Base-by-base conservation (phyloP, 306 rosid genomes). In the Quercus gilva region DNA sequence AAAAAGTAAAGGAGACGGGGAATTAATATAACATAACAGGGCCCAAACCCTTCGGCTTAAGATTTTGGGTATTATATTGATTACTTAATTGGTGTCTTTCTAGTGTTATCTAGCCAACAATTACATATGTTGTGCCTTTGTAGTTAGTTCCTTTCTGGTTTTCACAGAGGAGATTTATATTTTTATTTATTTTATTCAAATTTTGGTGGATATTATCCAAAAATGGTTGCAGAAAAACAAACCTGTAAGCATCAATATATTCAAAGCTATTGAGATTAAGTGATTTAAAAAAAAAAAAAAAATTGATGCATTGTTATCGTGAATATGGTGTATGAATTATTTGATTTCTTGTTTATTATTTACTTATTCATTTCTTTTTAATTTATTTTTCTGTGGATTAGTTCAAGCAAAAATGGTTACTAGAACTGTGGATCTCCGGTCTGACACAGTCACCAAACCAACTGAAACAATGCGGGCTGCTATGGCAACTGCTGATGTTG, bases 361-460 rank as follows among this genome's bases (percentile, higher is more conserved):
- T 67, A 33, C 6, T 28, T 19, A 5, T 28, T 13, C 5, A 14
- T 14, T 33, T 26, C 6, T 63, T 25, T 26, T 31, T 64, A 14
- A 45, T 2, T 25, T 77, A 69, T 6, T 58, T 49, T 74, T 19
- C 18, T 72, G 69, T 71, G 60, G 41, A 72, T 80, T 45, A 84
- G 83, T 77, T 81, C 21, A 76, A 76, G 87, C 23, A 76, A 89
- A 84, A 57, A 94, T 94, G 97, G 94, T 90, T 18, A 71, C 85
- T 28, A 85, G 89, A 80, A 90, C 21, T 1, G 97, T 94, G 81
- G 98, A 94, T 83, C 89, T 94, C 6, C 92, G 97, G 43, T 94
- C 98, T 0, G 98, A 94, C 85, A 94, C 94, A 0, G 98, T 94
- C 63, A 94, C 97, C 2, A 92, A 94, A 87, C 97, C 98, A 15